Evolutionary conservation across 345 rosid species (phyloP).

Genomic region (Salix dunnii): DNA sequence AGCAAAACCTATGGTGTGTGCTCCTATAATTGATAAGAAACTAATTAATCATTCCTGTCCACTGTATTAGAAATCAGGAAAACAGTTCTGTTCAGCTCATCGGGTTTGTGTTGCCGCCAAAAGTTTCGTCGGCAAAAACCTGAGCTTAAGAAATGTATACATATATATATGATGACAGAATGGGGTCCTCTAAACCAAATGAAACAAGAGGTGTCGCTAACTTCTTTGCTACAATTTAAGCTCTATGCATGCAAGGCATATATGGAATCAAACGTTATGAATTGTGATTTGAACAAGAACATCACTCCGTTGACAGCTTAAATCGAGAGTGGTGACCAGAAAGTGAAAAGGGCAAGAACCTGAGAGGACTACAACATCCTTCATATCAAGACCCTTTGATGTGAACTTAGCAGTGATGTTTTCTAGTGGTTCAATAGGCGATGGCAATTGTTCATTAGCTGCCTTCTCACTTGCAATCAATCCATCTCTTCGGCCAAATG

Average conservation of each 20-base stretch:
- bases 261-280: too few relatives aligned
- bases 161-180: not conserved
- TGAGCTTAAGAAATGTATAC: too few relatives aligned
- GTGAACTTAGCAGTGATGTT: constrained; percentile 69
- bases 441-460: constrained; percentile 65
- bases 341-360: constrained; percentile 32
- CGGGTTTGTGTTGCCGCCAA: not conserved
- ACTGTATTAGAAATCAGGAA: not conserved
- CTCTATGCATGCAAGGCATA: not conserved
- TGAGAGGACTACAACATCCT: constrained; percentile 87
- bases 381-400: constrained; percentile 72
- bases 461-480: constrained; percentile 59
- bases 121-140: not conserved
- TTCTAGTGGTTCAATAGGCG: constrained; percentile 63
- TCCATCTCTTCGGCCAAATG: constrained; percentile 67
- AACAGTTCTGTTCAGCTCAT: not conserved
- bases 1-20: constrained; percentile 87
- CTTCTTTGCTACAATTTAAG: too few relatives aligned
- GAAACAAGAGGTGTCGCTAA: too few relatives aligned
- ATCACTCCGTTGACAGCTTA: not conserved
- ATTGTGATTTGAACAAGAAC: not conserved
- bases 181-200: not conserved
- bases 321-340: not conserved
- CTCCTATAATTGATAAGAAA: constrained; percentile 41
- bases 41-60: not conserved